phyloP scores from a whole-genome alignment of 257 asterid genomes.

The Perilla frutescens region DNA sequence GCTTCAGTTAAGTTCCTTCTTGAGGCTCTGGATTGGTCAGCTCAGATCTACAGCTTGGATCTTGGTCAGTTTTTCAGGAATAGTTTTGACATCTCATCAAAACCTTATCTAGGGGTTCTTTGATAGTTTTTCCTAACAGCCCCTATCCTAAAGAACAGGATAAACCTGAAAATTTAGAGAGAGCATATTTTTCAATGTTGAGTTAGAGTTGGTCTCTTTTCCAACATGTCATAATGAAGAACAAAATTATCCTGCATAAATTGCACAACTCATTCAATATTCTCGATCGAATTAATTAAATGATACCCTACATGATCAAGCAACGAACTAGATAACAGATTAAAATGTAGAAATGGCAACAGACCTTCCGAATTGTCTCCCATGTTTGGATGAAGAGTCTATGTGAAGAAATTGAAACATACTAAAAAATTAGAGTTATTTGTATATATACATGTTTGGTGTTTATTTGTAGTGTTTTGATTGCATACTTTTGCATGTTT shows the following conservation, averaged over 20 bases:
- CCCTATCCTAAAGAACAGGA: slow-evolving; percentile 42
- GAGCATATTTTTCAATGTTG: slow-evolving; percentile 58
- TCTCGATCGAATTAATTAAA: background rate
- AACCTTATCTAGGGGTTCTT: no score
- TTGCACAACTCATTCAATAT: slow-evolving; percentile 11
- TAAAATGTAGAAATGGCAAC: slow-evolving; percentile 23
- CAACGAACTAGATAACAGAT: slow-evolving; percentile 1
- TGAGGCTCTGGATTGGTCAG: no score
- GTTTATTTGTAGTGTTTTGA: no score
- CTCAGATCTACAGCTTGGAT: no score
- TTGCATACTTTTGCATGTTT: no score
- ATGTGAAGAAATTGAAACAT: no score
- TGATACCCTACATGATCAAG: slow-evolving; percentile 5
- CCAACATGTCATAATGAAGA: slow-evolving; percentile 84
- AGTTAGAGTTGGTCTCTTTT: slow-evolving; percentile 80
- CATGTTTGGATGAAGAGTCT: slow-evolving; percentile 70
- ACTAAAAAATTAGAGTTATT: no score
- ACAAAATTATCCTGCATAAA: slow-evolving; percentile 92
- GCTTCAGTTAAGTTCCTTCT: no score
- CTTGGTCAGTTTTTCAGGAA: no score
- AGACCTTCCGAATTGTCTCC: slow-evolving; percentile 96
- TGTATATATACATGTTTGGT: no score
- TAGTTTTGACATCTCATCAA: no score
- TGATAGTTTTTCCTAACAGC: no score
- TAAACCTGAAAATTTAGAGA: slow-evolving; percentile 53